Percentiles rank a stretch among this genome's conserved stretches.
These are phyloP conservation scores for Batkoa obscura DNA, from an alignment of 371 early-diverging fungal genomes.

Conservation along the genomic window DNA sequence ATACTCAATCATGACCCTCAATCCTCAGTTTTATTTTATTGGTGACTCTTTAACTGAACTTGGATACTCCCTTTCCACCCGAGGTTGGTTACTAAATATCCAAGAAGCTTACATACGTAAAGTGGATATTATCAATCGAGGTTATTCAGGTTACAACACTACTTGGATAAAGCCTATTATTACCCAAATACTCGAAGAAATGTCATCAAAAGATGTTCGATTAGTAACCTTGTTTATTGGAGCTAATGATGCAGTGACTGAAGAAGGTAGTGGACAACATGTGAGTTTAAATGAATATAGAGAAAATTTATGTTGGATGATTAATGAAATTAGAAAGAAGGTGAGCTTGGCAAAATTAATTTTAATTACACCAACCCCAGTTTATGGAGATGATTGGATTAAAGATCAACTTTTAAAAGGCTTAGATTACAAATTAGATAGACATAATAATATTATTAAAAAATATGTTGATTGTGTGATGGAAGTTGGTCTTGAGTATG, in stretches of 20 bases:
- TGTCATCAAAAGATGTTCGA: conserved; percentile 44
- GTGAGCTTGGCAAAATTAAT: conserved; percentile 35
- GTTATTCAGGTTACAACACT: conserved; percentile 34
- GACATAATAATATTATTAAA: conserved; percentile 20
- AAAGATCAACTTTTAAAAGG: conserved; percentile 17
- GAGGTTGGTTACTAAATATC: conserved; percentile 48
- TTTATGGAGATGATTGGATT: conserved; percentile 35
- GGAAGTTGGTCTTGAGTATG: conserved; percentile 20
- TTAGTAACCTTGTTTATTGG: conserved; percentile 62
- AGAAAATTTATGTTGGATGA: conserved; percentile 30
- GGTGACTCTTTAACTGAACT: conserved; percentile 59
- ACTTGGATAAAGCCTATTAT: background rate
- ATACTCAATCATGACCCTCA: background rate
- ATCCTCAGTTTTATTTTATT: conserved; percentile 6
- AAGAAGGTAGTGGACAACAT: conserved; percentile 24
- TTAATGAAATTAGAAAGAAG: conserved; percentile 24
- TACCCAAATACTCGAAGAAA: conserved; percentile 23
- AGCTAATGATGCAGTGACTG: conserved; percentile 57
- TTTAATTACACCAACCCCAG: conserved; percentile 55
- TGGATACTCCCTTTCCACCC: conserved; percentile 30
- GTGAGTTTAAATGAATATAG: conserved; percentile 41
- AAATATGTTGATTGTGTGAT: conserved; percentile 37
- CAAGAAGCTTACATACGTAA: conserved; percentile 45
- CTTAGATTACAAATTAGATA: conserved; percentile 4
- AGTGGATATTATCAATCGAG: conserved; percentile 57